phyloP scores from a whole-genome alignment of 148 eudicot species.

The Agrostemma githago region DNA sequence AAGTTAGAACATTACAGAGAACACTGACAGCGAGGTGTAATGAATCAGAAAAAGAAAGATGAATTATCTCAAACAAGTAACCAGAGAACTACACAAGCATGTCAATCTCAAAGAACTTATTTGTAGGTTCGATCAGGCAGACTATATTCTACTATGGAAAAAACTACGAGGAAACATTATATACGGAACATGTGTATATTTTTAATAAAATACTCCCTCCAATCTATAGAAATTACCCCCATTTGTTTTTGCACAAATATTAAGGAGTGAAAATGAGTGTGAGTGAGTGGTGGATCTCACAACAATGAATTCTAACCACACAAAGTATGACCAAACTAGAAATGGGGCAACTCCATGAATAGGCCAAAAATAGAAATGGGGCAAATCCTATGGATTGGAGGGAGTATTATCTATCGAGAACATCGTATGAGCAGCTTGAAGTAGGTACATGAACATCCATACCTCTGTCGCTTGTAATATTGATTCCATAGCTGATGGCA shows the following conservation, averaged over 20 bases:
- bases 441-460: neutral
- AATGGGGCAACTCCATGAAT: too few species aligned
- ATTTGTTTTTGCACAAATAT: too few species aligned
- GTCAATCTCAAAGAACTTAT: neutral
- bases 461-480: neutral
- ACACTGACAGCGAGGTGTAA: neutral
- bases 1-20: neutral
- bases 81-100: neutral
- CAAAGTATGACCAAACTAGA: too few species aligned
- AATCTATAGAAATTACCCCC: too few species aligned
- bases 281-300: too few species aligned
- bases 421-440: neutral
- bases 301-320: too few species aligned
- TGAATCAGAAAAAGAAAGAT: neutral
- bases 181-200: neutral
- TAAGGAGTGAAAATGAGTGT: too few species aligned
- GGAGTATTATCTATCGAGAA: neutral
- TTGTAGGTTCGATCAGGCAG: neutral
- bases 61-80: neutral
- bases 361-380: too few species aligned
- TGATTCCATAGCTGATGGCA: conserved; percentile 10
- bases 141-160: neutral
- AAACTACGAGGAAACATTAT: neutral
- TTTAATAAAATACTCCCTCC: neutral
- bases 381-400: too few species aligned